These are phyloP conservation scores for Nidularia sp. DNA, from an alignment of 768 basidiomycete species.

Conservation along the genomic window DNA sequence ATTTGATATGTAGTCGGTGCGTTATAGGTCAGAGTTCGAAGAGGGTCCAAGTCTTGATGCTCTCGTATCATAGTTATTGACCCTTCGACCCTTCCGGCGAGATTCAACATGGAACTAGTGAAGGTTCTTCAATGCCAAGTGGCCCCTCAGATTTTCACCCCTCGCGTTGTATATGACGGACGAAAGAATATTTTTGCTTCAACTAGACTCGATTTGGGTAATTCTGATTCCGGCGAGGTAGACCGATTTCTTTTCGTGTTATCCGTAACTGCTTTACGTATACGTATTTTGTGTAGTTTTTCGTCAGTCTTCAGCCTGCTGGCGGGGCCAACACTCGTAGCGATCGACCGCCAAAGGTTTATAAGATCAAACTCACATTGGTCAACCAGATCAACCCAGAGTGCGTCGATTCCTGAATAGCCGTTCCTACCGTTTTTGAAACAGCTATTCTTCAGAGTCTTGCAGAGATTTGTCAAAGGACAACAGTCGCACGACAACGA, in stretches of 20 bases:
- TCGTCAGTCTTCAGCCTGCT: background rate
- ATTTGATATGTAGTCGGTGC: conserved; percentile 20
- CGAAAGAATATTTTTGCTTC: conserved; percentile 70
- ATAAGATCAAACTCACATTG: conserved; percentile 59
- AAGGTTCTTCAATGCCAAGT: conserved; percentile 20
- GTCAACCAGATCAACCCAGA: conserved; percentile 41
- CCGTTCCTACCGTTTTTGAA: background rate
- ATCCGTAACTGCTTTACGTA: background rate
- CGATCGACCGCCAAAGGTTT: conserved; percentile 55
- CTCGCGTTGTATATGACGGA: conserved; percentile 71
- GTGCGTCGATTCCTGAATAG: conserved; percentile 11
- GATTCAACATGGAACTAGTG: conserved; percentile 39
- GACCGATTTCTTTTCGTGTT: conserved; percentile 4
- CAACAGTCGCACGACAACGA: conserved; percentile 58
- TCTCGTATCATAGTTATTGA: conserved; percentile 27
- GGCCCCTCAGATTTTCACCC: conserved; percentile 59
- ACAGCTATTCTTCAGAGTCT: conserved; percentile 31
- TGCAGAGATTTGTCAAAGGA: conserved; percentile 52
- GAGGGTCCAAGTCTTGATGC: conserved; percentile 28
- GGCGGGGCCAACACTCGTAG: background rate
- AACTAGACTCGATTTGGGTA: conserved; percentile 54
- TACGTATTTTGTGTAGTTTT: background rate
- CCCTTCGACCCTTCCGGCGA: conserved; percentile 18
- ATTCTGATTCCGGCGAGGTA: conserved; percentile 48
- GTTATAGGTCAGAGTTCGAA: conserved; percentile 15